phyloP scores from a whole-genome alignment of 2,329 filamentous ascomycete species.

The Alternaria arbusti region DNA sequence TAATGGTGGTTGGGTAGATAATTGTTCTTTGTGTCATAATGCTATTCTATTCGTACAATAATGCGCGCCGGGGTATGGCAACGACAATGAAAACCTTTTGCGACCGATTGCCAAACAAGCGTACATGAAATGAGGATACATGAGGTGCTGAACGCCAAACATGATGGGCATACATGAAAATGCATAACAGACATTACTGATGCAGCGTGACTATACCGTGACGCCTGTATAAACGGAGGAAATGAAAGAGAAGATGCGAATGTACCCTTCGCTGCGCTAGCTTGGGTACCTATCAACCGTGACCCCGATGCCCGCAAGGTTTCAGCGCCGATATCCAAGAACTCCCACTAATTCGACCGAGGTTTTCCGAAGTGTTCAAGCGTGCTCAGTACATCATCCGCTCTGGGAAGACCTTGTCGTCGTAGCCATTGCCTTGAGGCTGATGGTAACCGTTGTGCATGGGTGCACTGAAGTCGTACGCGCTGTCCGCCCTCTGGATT shows the following conservation, averaged over 20 bases:
- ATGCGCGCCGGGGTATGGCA: neutral
- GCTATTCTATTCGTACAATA: slow-evolving; percentile 8
- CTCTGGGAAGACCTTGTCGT: slow-evolving; percentile 47
- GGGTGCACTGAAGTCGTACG: slow-evolving; percentile 41
- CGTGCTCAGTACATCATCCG: slow-evolving; percentile 38
- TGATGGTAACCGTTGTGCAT: slow-evolving; percentile 36
- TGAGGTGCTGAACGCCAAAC: slow-evolving; percentile 1
- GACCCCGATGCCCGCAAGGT: slow-evolving; percentile 5
- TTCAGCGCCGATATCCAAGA: slow-evolving; percentile 6
- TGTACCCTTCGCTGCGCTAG: slow-evolving; percentile 30
- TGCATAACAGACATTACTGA: slow-evolving; percentile 11
- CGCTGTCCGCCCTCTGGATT: slow-evolving; percentile 27
- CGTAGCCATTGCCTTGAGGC: slow-evolving; percentile 32
- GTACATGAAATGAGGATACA: slow-evolving; percentile 9
- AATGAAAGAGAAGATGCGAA: slow-evolving; percentile 1
- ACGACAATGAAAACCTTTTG: neutral
- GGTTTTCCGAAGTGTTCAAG: neutral
- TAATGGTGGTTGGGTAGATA: neutral
- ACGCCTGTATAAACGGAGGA: neutral
- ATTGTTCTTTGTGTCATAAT: neutral
- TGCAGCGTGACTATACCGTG: neutral
- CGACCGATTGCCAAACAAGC: neutral
- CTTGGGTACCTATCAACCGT: slow-evolving; percentile 19
- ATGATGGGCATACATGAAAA: neutral
- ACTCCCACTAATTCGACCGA: slow-evolving; percentile 8